These are phyloP conservation scores for Pseudogymnoascus verrucosus DNA, from an alignment of 2,329 filamentous ascomycete species.

Conservation along the genomic window DNA sequence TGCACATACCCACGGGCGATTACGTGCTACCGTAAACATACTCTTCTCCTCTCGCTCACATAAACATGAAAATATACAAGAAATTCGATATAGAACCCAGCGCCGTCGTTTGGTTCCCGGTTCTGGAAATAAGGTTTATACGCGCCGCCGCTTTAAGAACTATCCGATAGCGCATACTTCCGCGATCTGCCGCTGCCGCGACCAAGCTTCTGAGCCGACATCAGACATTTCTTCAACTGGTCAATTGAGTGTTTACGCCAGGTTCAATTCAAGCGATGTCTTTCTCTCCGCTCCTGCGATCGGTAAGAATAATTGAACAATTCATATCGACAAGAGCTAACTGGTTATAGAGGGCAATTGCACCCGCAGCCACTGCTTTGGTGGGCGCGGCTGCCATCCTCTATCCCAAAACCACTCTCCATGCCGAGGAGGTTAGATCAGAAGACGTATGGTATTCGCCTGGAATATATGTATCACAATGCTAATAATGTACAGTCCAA, in stretches of 20 bases:
- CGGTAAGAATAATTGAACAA: slow-evolving; percentile 31
- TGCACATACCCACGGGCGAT: slow-evolving; percentile 41
- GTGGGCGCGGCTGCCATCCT: slow-evolving; percentile 38
- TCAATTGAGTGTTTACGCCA: slow-evolving; percentile 19
- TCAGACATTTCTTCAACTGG: slow-evolving; percentile 9
- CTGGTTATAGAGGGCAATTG: slow-evolving; percentile 37
- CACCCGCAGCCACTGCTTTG: slow-evolving; percentile 35
- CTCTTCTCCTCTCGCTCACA: background rate
- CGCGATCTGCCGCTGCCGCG: slow-evolving; percentile 9
- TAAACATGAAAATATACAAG: background rate
- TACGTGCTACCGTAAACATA: slow-evolving; percentile 25
- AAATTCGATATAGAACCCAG: background rate
- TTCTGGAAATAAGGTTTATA: slow-evolving; percentile 10
- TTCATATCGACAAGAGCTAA: slow-evolving; percentile 18
- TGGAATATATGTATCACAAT: background rate
- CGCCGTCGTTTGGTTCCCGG: background rate
- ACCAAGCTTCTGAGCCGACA: slow-evolving; percentile 10
- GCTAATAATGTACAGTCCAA: slow-evolving; percentile 32
- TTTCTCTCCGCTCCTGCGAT: slow-evolving; percentile 43
- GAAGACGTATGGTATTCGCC: slow-evolving; percentile 18
- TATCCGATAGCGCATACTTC: slow-evolving; percentile 8
- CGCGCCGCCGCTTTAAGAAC: slow-evolving; percentile 7
- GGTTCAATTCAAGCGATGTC: slow-evolving; percentile 37
- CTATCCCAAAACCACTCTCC: slow-evolving; percentile 35
- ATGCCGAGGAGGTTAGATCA: slow-evolving; percentile 38